A percentile compares a stretch with the other conserved stretches of the same genome.
Evolutionary conservation across 1,284 basidiomycete species (phyloP).

Genomic region (Porogramme epimiltina): DNA sequence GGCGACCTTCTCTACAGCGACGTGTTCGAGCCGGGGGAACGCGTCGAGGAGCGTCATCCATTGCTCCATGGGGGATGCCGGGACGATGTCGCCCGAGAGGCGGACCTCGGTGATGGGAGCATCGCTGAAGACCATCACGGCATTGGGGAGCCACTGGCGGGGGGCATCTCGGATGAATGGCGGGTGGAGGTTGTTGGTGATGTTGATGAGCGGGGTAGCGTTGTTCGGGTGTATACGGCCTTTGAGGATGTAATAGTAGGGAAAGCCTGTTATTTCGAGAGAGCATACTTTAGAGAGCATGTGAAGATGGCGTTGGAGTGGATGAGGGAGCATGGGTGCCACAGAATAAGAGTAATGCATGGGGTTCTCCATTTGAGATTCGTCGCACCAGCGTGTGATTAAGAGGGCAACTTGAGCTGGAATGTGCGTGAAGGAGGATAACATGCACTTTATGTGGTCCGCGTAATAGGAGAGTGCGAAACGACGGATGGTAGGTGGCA

Average conservation of each 20-base stretch:
- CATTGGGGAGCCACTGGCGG: not conserved
- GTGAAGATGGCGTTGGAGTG: not conserved
- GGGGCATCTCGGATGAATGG: not conserved
- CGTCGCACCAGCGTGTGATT: slow-evolving; percentile 1
- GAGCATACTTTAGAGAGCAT: not conserved
- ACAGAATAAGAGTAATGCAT: not conserved
- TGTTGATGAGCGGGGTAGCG: no score
- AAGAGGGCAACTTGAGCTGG: not conserved
- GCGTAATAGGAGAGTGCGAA: slow-evolving; percentile 6
- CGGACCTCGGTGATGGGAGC: slow-evolving; percentile 3
- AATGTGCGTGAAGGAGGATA: slow-evolving; percentile 2
- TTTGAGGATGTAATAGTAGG: no score
- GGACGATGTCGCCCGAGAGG: not conserved
- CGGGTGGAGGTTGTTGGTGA: not conserved
- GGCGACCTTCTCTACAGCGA: not conserved
- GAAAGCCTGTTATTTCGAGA: not conserved
- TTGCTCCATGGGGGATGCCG: no score
- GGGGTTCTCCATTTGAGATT: not conserved
- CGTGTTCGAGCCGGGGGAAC: not conserved
- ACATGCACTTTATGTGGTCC: slow-evolving; percentile 5
- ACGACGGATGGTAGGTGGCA: slow-evolving; percentile 1
- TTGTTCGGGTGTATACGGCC: no score
- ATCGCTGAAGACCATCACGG: not conserved
- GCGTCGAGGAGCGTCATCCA: slow-evolving; percentile 1
- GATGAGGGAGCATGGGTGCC: not conserved